phyloP scores from a whole-genome alignment of 2,329 filamentous ascomycete species.

The Cladobotryum protrusum region DNA sequence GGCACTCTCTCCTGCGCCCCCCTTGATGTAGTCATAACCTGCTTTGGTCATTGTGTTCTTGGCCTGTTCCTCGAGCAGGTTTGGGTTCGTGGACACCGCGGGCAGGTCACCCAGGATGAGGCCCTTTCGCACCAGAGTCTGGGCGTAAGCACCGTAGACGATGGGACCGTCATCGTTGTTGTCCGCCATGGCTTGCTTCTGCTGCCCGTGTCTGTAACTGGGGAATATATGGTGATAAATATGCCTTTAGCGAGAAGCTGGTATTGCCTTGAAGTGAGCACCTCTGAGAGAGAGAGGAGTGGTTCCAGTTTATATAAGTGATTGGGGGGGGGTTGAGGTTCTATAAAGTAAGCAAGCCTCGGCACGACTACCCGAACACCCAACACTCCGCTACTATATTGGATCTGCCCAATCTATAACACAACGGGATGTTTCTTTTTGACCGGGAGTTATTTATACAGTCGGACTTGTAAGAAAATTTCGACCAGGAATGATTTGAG shows the following conservation, averaged over 20 bases:
- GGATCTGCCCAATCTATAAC: no score
- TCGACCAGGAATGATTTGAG: no score
- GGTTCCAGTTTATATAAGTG: no score
- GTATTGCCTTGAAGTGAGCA: no score
- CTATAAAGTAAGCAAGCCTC: no score
- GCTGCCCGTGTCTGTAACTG: background rate
- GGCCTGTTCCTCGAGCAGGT: constrained; percentile 50
- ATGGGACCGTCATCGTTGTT: constrained; percentile 12
- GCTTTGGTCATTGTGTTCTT: constrained; percentile 38
- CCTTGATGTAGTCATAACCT: constrained; percentile 54
- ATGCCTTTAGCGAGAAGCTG: background rate
- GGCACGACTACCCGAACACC: no score
- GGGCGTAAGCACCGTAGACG: constrained; percentile 38
- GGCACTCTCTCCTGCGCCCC: constrained; percentile 55
- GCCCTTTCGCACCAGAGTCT: constrained; percentile 46
- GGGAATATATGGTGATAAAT: background rate
- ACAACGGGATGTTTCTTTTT: no score
- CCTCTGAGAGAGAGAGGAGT: no score
- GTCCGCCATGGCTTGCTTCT: constrained; percentile 13
- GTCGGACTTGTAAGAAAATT: no score
- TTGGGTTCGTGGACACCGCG: constrained; percentile 52
- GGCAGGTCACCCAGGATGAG: constrained; percentile 43
- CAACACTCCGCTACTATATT: no score
- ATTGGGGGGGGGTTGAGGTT: no score
- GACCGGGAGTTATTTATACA: no score